These are phyloP conservation scores for Rhinocladiella mackenziei DNA, from an alignment of 2,329 filamentous ascomycete genomes.

Conservation along the genomic window DNA sequence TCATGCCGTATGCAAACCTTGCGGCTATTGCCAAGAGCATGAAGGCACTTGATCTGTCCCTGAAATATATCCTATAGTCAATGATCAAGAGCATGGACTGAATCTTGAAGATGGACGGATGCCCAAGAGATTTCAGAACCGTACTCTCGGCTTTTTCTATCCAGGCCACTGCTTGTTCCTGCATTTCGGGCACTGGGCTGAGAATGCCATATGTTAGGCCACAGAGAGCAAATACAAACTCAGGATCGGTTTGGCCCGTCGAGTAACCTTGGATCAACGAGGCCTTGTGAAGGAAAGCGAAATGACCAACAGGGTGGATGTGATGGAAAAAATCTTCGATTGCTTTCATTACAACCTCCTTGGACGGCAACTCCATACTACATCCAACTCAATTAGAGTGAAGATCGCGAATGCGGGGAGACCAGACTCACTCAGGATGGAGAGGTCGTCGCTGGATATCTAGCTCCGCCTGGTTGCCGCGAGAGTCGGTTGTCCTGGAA, in stretches of 20 bases:
- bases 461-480: no score
- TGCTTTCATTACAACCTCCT: slow-evolving; percentile 7
- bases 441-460: no score
- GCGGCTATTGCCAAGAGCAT: slow-evolving; percentile 10
- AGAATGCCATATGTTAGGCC: slow-evolving; percentile 4
- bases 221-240: slow-evolving; percentile 6
- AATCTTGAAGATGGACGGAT: slow-evolving; percentile 15
- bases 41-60: slow-evolving; percentile 4
- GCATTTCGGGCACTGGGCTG: background rate
- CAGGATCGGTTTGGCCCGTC: slow-evolving; percentile 2
- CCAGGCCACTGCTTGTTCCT: slow-evolving; percentile 1
- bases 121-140: slow-evolving; percentile 7
- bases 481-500: no score
- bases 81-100: slow-evolving; percentile 14
- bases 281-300: slow-evolving; percentile 31
- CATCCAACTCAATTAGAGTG: no score
- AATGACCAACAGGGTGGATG: slow-evolving; percentile 30
- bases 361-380: no score
- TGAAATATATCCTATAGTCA: background rate
- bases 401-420: no score
- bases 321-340: slow-evolving; percentile 31
- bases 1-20: slow-evolving; percentile 45
- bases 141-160: slow-evolving; percentile 7
- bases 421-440: no score
- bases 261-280: slow-evolving; percentile 27